Evolutionary conservation across 208 protist species (phyloP).

Genomic region (Angomonas ambiguus): DNA sequence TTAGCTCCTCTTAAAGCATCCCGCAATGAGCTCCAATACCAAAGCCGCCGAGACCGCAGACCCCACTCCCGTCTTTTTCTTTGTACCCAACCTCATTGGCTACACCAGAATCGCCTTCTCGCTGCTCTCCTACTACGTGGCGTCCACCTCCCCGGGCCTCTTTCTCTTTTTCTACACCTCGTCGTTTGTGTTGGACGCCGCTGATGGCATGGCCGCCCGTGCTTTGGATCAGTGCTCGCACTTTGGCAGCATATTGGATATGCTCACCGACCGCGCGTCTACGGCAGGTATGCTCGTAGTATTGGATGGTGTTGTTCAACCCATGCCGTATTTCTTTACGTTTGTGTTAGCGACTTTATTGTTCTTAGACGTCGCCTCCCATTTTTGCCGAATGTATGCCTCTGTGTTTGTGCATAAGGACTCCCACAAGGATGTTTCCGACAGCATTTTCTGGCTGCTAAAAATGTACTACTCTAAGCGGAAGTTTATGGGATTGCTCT

Average conservation of each 20-base stretch:
- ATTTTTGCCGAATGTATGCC: conserved; percentile 93
- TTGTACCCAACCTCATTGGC: conserved; percentile 92
- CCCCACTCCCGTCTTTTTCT: conserved; percentile 44
- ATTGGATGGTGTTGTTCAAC: conserved; percentile 69
- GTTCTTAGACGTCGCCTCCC: conserved; percentile 89
- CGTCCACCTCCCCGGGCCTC: conserved; percentile 52
- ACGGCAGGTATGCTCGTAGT: conserved; percentile 89
- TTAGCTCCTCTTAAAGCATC: neutral
- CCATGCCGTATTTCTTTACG: conserved; percentile 49
- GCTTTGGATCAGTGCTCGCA: conserved; percentile 81
- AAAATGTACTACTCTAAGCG: conserved; percentile 89
- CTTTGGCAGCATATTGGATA: conserved; percentile 93
- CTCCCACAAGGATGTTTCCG: conserved; percentile 86
- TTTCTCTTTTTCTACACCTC: conserved; percentile 76
- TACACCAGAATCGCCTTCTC: conserved; percentile 76
- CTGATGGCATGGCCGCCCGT: conserved; percentile 89
- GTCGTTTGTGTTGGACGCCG: conserved; percentile 86
- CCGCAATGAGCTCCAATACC: neutral
- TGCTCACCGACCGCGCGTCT: conserved; percentile 91
- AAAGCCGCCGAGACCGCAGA: neutral
- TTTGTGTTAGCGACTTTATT: conserved; percentile 60
- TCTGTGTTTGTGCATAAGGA: conserved; percentile 52
- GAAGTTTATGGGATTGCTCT: conserved; percentile 79
- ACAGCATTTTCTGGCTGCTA: conserved; percentile 76
- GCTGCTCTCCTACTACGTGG: conserved; percentile 64